Evolutionary conservation across 176 grass and related monocot genomes (phyloP), one percentile per base, ranked within the genome.

Genomic region (sorghum (Sorghum bicolor)): DNA sequence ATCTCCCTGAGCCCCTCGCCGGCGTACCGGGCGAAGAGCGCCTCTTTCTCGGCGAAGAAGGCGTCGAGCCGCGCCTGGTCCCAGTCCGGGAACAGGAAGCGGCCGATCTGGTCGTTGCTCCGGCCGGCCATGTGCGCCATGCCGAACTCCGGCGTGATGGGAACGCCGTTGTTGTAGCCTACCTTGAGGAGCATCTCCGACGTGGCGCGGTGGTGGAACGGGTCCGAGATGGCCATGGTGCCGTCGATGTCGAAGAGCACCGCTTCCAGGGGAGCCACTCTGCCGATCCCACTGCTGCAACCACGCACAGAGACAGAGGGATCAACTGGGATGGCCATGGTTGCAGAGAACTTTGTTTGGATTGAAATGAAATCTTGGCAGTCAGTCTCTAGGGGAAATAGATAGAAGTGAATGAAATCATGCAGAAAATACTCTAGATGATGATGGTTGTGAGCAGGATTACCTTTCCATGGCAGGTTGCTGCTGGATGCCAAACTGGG

Each of bases 161-260:
- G 95, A 12, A 88, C 74, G n/a, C 95, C 86, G 37, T 45, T 41
- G 75, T 98, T 93, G 87, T 91, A 98, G 82, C 87, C 87, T n/a
- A 94, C 82, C 79, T 64, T 22, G 76, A 88, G 45, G 13, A 98
- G 90, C 32, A 95, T 78, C 79, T 95, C 95, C 44, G 92, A 88
- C 53, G 88, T 93, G 80, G 95, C 87, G 0, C 70, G 15, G 89
- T 98, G 82, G 68, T 93, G 95, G 80, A 93, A 91, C 2, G 95
- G 95, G 83, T 98, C 95, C 2, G 92, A 91, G 24, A 88, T 74
- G 61, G 82, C 72, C 75, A 97, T 79, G 0, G 95, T 97, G 64
- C 92, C 93, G 39, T 98, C 91, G 80, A 98, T 86, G 79, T 98
- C 96, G 71, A 98, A 93, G 63, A 98, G 74, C 14, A 98, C 47